Percentiles rank a stretch among this genome's conserved stretches.
These are phyloP conservation scores for Fusarium sp. DNA, from an alignment of 2,329 filamentous ascomycete species.

Conservation along the genomic window DNA sequence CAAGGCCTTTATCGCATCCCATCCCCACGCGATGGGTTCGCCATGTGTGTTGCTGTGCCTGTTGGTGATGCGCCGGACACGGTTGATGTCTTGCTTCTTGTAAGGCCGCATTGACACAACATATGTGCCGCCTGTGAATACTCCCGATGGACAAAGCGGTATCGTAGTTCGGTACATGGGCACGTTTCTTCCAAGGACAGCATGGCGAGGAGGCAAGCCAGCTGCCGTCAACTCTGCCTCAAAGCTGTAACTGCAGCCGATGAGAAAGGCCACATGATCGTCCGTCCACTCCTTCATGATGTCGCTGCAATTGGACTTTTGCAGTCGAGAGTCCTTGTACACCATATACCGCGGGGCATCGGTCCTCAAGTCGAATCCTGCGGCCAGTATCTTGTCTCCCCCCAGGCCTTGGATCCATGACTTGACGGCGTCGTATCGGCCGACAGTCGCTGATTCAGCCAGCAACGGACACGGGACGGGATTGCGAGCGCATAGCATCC, in stretches of 20 bases:
- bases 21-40: constrained; percentile 73
- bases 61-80: constrained; percentile 65
- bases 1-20: constrained; percentile 62
- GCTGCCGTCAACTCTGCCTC: constrained; percentile 64
- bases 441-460: constrained; percentile 59
- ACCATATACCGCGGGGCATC: constrained; percentile 70
- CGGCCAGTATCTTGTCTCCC: constrained; percentile 43
- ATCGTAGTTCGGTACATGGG: constrained; percentile 71
- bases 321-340: constrained; percentile 60
- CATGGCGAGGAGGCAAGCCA: constrained; percentile 63
- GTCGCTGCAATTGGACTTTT: constrained; percentile 52
- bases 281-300: constrained; percentile 63
- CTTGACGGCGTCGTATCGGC: constrained; percentile 53
- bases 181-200: constrained; percentile 59
- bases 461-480: constrained; percentile 71
- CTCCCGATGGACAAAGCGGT: constrained; percentile 66
- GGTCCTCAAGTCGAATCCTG: constrained; percentile 64
- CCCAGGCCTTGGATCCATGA: constrained; percentile 41
- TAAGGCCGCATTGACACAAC: constrained; percentile 75
- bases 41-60: constrained; percentile 68
- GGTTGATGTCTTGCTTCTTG: constrained; percentile 57
- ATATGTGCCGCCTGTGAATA: constrained; percentile 64
- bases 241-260: constrained; percentile 74
- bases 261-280: constrained; percentile 70
- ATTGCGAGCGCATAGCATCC: constrained; percentile 68